These are phyloP conservation scores for Kazachstania martiniae DNA, from an alignment of 805 yeast species.

Conservation along the genomic window DNA sequence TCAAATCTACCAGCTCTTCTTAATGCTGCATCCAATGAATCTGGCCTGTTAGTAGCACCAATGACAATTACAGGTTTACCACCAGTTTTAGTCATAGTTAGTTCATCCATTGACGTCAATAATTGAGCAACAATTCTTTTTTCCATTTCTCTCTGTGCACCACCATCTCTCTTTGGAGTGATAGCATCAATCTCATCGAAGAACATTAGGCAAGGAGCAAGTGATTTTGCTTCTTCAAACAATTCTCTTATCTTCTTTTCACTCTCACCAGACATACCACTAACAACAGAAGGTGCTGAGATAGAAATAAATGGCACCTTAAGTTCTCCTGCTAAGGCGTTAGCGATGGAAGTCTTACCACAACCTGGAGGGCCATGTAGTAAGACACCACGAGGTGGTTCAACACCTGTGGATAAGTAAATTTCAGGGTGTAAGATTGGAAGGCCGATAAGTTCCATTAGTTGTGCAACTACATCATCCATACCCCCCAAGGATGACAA, in stretches of 20 bases:
- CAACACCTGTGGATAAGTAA: constrained; percentile 76
- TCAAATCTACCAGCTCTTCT: constrained; percentile 96
- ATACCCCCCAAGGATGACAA: constrained; percentile 81
- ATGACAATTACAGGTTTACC: constrained; percentile 90
- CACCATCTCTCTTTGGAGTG: constrained; percentile 93
- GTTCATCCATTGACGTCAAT: constrained; percentile 87
- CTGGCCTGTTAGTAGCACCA: constrained; percentile 97
- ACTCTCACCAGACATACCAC: constrained; percentile 99
- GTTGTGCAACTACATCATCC: constrained; percentile 70
- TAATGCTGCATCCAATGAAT: constrained; percentile 85
- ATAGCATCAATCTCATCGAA: constrained; percentile 97
- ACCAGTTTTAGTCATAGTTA: constrained; percentile 75
- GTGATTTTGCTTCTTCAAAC: constrained; percentile 79
- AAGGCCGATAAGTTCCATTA: constrained; percentile 83
- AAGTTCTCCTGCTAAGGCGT: constrained; percentile 89
- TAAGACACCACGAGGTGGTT: constrained; percentile 88
- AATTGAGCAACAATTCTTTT: constrained; percentile 92
- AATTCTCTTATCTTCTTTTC: constrained; percentile 89
- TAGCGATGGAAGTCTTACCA: constrained; percentile 94
- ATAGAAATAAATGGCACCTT: constrained; percentile 86
- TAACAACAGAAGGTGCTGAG: constrained; percentile 91
- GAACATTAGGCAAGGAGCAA: constrained; percentile 89
- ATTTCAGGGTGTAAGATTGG: constrained; percentile 94
- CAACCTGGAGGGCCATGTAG: constrained; percentile 99
- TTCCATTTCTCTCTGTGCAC: constrained; percentile 96